phyloP scores from a whole-genome alignment of 1,284 basidiomycete species.

The Rhodofomes roseus region DNA sequence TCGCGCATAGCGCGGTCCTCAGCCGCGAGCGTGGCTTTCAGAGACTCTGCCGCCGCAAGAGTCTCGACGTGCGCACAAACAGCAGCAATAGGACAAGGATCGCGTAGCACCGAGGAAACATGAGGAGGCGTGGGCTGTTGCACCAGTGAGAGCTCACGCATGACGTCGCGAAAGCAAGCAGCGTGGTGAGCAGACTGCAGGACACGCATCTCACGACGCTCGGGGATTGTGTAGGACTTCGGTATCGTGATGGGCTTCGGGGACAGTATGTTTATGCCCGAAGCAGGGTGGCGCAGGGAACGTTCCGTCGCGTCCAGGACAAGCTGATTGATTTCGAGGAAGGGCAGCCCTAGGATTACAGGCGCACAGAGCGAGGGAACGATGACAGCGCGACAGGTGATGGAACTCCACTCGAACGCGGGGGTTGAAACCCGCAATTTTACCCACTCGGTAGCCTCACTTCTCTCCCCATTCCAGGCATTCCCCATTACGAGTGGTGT shows the following conservation, averaged over 20 bases:
- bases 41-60: neutral
- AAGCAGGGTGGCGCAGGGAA: too few relatives aligned
- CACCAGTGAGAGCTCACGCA: too few relatives aligned
- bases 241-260: too few relatives aligned
- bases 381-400: conserved; percentile 9
- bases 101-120: too few relatives aligned
- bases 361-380: conserved; percentile 10
- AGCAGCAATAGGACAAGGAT: too few relatives aligned
- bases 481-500: neutral
- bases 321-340: conserved; percentile 7
- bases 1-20: conserved; percentile 7
- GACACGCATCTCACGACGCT: too few relatives aligned
- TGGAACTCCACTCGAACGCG: conserved; percentile 8
- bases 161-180: too few relatives aligned
- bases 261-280: too few relatives aligned
- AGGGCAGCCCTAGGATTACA: conserved; percentile 15
- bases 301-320: neutral
- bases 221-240: neutral
- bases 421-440: conserved; percentile 7
- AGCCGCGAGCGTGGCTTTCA: neutral
- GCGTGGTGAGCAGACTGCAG: too few relatives aligned
- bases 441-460: conserved; percentile 9
- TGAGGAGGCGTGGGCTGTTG: too few relatives aligned
- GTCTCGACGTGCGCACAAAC: neutral
- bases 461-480: neutral